phyloP scores from a whole-genome alignment of 164 flowering plant species.

The Nymphaea colorata region DNA sequence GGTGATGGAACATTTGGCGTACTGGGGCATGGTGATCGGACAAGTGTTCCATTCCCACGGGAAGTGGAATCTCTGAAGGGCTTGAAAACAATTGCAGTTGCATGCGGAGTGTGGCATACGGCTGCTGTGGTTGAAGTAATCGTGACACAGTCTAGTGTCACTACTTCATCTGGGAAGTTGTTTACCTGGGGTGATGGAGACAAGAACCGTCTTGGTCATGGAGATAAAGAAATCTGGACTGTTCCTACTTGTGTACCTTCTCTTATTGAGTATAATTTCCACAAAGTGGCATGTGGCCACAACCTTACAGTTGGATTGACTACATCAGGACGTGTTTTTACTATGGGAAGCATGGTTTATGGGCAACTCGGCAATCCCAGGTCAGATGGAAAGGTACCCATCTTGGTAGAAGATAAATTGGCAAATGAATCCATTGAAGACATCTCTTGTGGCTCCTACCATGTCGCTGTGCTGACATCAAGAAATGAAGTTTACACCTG shows the following conservation, averaged over 20 bases:
- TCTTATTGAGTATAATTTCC: conserved; percentile 29
- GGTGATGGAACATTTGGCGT: conserved; percentile 37
- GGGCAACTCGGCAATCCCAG: conserved; percentile 30
- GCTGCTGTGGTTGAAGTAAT: conserved; percentile 34
- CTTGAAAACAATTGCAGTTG: conserved; percentile 26
- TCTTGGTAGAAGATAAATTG: conserved; percentile 23
- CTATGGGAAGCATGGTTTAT: conserved; percentile 32
- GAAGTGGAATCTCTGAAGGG: conserved; percentile 28
- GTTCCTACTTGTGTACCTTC: conserved; percentile 29
- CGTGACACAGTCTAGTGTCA: conserved; percentile 22
- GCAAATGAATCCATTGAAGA: conserved; percentile 31
- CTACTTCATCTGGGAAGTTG: conserved; percentile 24
- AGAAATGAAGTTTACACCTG: conserved; percentile 72
- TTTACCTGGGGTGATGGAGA: conserved; percentile 40
- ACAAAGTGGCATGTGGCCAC: conserved; percentile 30
- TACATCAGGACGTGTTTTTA: conserved; percentile 27
- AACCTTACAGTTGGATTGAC: conserved; percentile 28
- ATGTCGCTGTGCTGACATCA: conserved; percentile 63
- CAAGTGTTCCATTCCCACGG: conserved; percentile 21
- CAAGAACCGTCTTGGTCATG: conserved; percentile 32
- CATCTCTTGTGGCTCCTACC: conserved; percentile 72
- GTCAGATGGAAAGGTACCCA: conserved; percentile 30
- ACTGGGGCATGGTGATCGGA: conserved; percentile 26
- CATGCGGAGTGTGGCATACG: conserved; percentile 36
- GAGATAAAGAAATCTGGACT: conserved; percentile 26